Base-by-base conservation (phyloP, 768 basidiomycete genomes). In the Xerocomus potaroensis region DNA sequence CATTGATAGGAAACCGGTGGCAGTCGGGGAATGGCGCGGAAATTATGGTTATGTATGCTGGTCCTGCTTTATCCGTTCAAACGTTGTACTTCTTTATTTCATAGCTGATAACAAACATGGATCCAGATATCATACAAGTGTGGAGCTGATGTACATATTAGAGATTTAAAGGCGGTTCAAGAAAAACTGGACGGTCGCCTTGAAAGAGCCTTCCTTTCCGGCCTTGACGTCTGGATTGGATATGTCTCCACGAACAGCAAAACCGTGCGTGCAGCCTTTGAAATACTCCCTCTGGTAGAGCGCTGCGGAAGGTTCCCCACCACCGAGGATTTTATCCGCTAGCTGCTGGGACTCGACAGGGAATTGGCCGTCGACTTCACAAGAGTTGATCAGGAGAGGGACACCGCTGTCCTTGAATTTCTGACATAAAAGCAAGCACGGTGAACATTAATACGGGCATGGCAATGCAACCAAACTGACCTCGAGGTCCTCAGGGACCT, bases 311-410 rank as follows among this genome's bases (percentile, higher is more conserved):
- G 23, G n/a, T 24, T 39, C 10, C 5, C 66, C 66, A 5, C 66
- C 74, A 0, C 72, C 77, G 11, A 84, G 59, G 32, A 84, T 68
- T 40, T 67, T 57, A 43, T 81, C 79, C 2, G 80, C 78, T 41
- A 68, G 50, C 1, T 57, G 62, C 45, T 76, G 72, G 4, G 69
- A 41, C 32, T 75, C 74, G 1, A 31, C 37, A 6, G 80, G 76
- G 72, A 84, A 87, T 56, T 64, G 62, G 5, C 29, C 2, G 60
- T 85, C 82, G 23, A 59, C 33, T 22, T 74, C 70, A 65, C 84
- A 84, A 34, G 77, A 78, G 70, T 85, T 85, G 66, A 86, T 81
- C 31, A 88, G 72, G 22, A 87, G 70, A 18, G 84, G 81, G 1
- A 72, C 72, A 37, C 74, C 74, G 24, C 81, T 53, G 3, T 56